phyloP scores from a whole-genome alignment of 1,284 basidiomycete species.

The Cutaneotrichosporon dermatis region DNA sequence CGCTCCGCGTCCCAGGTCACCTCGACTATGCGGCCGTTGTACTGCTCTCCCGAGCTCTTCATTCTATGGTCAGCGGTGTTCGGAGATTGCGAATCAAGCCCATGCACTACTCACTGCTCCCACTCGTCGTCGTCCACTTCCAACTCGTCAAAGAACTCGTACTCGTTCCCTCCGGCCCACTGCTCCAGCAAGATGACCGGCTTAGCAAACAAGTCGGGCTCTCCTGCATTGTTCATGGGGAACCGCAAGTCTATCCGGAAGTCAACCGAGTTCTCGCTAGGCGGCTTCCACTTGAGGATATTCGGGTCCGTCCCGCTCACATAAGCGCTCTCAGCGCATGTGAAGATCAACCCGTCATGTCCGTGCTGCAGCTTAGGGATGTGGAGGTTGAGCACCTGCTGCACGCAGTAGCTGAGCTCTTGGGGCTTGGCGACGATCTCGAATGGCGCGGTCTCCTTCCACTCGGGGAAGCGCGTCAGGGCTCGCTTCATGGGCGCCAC shows the following conservation, averaged over 20 bases:
- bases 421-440: conserved; percentile 88
- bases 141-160: conserved; percentile 84
- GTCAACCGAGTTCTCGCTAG: conserved; percentile 95
- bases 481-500: conserved; percentile 72
- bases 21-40: conserved; percentile 90
- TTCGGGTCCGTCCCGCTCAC: conserved; percentile 83
- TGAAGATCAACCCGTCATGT: conserved; percentile 96
- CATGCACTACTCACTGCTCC: conserved; percentile 81
- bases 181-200: conserved; percentile 79
- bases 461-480: conserved; percentile 62
- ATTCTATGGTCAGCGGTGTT: conserved; percentile 58
- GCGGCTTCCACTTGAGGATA: conserved; percentile 98
- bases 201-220: conserved; percentile 77
- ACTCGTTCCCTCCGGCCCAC: conserved; percentile 63
- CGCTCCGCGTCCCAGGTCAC: conserved; percentile 73
- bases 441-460: conserved; percentile 65
- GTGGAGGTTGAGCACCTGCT: conserved; percentile 75
- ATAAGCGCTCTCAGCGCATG: conserved; percentile 80
- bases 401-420: conserved; percentile 80
- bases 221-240: conserved; percentile 58
- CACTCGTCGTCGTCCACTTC: conserved; percentile 85
- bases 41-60: conserved; percentile 78
- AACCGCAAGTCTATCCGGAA: conserved; percentile 93
- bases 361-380: conserved; percentile 87
- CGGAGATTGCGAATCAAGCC: too few species aligned